These are phyloP conservation scores for Claviceps africana DNA, from an alignment of 2,329 filamentous ascomycete species.

Conservation along the genomic window DNA sequence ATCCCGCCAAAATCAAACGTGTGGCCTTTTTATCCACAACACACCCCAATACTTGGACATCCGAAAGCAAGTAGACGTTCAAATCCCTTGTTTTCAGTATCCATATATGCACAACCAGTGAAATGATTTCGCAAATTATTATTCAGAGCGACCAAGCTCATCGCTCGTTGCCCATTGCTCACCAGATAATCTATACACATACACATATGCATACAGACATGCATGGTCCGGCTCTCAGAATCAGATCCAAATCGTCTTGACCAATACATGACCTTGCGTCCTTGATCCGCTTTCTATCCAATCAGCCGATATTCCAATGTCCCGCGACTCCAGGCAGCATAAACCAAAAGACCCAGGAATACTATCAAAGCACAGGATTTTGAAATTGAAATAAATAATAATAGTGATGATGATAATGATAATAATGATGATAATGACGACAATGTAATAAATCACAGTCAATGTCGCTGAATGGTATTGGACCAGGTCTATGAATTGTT, in stretches of 20 bases:
- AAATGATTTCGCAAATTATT: no score
- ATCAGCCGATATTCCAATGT: not conserved
- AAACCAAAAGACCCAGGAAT: not conserved
- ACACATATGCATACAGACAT: not conserved
- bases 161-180: not conserved
- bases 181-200: not conserved
- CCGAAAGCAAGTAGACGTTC: no score
- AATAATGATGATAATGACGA: no score
- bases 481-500: no score
- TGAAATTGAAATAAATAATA: not conserved
- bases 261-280: not conserved
- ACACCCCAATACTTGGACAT: no score
- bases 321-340: conserved; percentile 1
- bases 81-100: no score
- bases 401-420: no score
- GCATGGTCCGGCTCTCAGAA: not conserved
- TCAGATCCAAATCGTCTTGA: not conserved
- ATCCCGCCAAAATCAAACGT: no score
- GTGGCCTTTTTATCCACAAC: no score
- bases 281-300: not conserved
- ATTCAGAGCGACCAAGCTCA: not conserved
- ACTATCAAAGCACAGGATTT: not conserved
- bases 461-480: no score
- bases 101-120: no score
- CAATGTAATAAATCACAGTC: not conserved